A percentile compares a stretch with the other conserved stretches of the same genome.
These are phyloP conservation scores for Kazachstania bromeliacearum DNA, from an alignment of 805 yeast genomes.

Conservation along the genomic window DNA sequence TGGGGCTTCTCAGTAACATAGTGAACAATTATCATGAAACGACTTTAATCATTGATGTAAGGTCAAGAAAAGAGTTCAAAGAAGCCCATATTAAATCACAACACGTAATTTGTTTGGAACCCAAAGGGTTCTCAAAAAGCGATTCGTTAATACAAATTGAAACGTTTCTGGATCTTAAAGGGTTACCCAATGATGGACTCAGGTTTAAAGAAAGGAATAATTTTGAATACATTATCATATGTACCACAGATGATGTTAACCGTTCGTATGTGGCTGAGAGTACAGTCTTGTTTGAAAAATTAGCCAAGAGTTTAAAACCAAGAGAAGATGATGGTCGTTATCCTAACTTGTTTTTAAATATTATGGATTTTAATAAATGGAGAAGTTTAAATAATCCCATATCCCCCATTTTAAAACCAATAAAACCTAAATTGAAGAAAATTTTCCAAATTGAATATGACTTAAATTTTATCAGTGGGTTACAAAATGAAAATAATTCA, in stretches of 20 bases:
- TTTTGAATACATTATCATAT: constrained; percentile 1
- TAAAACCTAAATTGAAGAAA: background rate
- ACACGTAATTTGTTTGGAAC: background rate
- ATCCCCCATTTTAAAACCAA: background rate
- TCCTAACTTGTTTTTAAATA: constrained; percentile 2
- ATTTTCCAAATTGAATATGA: constrained; percentile 9
- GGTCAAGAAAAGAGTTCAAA: background rate
- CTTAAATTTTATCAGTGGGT: constrained; percentile 62
- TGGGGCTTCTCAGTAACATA: background rate
- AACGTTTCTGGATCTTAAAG: background rate
- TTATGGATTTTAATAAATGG: background rate
- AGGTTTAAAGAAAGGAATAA: constrained; percentile 2
- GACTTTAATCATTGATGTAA: constrained; percentile 1
- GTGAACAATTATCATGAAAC: background rate
- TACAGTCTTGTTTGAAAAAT: background rate
- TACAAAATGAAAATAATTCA: constrained; percentile 77
- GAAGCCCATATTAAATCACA: background rate
- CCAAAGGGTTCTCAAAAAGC: background rate
- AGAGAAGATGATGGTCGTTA: background rate
- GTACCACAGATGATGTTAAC: background rate
- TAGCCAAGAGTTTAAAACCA: constrained; percentile 1
- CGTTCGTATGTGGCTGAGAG: background rate
- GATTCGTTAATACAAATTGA: background rate
- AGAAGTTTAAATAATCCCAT: background rate
- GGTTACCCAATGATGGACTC: constrained; percentile 1